A percentile compares a stretch with the other conserved stretches of the same genome.
phyloP scores from a whole-genome alignment of 495 filamentous ascomycete genomes.

The Penicillium mononematosum region DNA sequence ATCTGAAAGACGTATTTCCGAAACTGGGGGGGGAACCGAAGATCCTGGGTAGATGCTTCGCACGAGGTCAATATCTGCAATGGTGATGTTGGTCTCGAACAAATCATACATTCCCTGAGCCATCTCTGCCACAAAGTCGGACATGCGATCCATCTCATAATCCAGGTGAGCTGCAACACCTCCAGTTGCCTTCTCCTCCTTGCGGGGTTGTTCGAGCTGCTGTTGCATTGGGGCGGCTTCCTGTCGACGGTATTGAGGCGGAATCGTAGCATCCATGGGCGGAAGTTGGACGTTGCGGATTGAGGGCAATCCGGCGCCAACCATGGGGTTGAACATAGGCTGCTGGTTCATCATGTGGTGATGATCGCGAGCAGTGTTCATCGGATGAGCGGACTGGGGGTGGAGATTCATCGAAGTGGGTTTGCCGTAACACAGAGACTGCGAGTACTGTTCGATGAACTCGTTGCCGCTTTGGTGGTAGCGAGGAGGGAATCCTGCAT shows the following conservation, averaged over 20 bases:
- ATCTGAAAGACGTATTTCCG: conserved; percentile 95
- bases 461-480: conserved; percentile 50
- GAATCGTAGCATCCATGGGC: conserved; percentile 44
- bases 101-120: conserved; percentile 75
- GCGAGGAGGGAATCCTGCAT: conserved; percentile 45
- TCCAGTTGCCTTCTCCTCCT: conserved; percentile 62
- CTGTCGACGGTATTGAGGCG: conserved; percentile 46
- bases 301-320: conserved; percentile 38
- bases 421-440: conserved; percentile 44
- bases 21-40: conserved; percentile 71
- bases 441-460: conserved; percentile 53
- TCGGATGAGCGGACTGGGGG: conserved; percentile 29
- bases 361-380: conserved; percentile 37
- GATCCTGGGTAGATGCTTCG: conserved; percentile 73
- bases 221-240: conserved; percentile 37
- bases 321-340: conserved; percentile 41
- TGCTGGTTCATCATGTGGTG: conserved; percentile 34
- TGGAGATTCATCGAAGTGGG: conserved; percentile 42
- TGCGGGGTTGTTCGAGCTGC: conserved; percentile 43
- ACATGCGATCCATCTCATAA: conserved; percentile 98
- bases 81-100: conserved; percentile 58
- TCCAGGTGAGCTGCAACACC: conserved; percentile 95
- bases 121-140: conserved; percentile 95
- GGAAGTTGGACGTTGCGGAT: conserved; percentile 46
- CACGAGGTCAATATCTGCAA: conserved; percentile 70